Conservation (phyloP, 306 rosid genomes). For the Prunus mira region DNA sequence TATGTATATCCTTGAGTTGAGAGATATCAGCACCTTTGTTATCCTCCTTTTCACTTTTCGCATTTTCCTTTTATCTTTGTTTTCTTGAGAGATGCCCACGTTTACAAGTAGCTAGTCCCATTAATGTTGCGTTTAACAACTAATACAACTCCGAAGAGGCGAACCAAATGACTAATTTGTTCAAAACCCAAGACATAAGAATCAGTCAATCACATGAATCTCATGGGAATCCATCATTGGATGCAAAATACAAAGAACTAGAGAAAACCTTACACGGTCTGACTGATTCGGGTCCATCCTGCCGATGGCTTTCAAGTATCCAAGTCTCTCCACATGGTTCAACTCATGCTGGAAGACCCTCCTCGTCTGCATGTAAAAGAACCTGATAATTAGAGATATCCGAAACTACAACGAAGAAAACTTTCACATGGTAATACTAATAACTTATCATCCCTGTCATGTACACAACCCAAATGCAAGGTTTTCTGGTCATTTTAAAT, state of each 20-base stretch:
- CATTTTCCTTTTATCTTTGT: too few species aligned
- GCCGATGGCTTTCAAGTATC: conserved; percentile 19
- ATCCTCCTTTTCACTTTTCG: too few species aligned
- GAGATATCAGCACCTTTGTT: too few species aligned
- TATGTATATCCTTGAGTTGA: too few species aligned
- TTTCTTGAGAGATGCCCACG: too few species aligned
- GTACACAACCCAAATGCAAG: neutral
- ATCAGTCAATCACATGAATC: conserved; percentile 5
- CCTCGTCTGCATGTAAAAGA: conserved; percentile 39
- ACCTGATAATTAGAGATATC: conserved; percentile 13
- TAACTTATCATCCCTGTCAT: neutral
- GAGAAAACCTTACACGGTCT: conserved; percentile 23
- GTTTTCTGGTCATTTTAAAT: neutral
- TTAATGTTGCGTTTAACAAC: too few species aligned
- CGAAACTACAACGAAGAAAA: neutral
- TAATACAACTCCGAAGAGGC: too few species aligned
- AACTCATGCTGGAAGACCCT: conserved; percentile 4
- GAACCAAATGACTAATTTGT: neutral
- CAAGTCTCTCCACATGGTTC: conserved; percentile 21
- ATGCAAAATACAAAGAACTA: conserved; percentile 11
- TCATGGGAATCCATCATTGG: neutral
- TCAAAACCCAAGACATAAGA: neutral
- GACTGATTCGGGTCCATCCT: conserved; percentile 10
- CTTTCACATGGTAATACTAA: neutral
- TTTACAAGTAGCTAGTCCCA: too few species aligned